A percentile compares a stretch with the other conserved stretches of the same genome.
Conservation (phyloP, 2,329 filamentous ascomycete genomes). For the Fusarium illudens region DNA sequence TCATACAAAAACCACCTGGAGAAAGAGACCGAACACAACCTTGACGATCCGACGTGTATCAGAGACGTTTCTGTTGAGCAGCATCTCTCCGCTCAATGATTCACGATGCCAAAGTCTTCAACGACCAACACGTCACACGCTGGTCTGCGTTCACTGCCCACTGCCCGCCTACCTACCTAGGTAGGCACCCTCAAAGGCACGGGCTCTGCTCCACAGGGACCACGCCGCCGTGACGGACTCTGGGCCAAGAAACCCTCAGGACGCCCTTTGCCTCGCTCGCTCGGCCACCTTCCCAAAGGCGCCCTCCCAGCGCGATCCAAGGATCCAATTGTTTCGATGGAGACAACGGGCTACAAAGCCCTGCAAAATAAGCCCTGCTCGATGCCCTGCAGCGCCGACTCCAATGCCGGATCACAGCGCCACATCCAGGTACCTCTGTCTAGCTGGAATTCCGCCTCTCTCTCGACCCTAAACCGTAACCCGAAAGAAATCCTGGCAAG, state of each 20-base stretch:
- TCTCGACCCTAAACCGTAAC: constrained; percentile 30
- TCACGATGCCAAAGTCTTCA: not conserved
- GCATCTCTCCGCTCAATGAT: not conserved
- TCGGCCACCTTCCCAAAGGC: constrained; percentile 19
- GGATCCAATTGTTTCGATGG: constrained; percentile 6
- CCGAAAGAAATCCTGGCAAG: constrained; percentile 10
- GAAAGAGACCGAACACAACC: not conserved
- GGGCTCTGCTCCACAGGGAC: constrained; percentile 3
- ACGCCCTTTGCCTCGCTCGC: constrained; percentile 27
- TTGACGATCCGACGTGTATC: not conserved
- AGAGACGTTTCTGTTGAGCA: not conserved
- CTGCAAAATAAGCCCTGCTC: constrained; percentile 19
- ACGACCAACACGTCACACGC: constrained; percentile 4
- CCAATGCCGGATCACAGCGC: constrained; percentile 21
- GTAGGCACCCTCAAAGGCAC: not conserved
- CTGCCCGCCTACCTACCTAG: not conserved
- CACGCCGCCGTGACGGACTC: constrained; percentile 1
- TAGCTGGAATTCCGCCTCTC: constrained; percentile 29
- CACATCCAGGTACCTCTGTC: constrained; percentile 22
- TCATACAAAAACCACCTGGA: not conserved
- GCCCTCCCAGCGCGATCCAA: not conserved
- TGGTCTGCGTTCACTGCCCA: not conserved
- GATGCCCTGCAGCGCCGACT: constrained; percentile 11
- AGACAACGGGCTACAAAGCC: constrained; percentile 8
- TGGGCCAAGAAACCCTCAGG: constrained; percentile 10